Evolutionary conservation across 2,329 filamentous ascomycete species (phyloP).

Genomic region (Alternaria ventricosa): DNA sequence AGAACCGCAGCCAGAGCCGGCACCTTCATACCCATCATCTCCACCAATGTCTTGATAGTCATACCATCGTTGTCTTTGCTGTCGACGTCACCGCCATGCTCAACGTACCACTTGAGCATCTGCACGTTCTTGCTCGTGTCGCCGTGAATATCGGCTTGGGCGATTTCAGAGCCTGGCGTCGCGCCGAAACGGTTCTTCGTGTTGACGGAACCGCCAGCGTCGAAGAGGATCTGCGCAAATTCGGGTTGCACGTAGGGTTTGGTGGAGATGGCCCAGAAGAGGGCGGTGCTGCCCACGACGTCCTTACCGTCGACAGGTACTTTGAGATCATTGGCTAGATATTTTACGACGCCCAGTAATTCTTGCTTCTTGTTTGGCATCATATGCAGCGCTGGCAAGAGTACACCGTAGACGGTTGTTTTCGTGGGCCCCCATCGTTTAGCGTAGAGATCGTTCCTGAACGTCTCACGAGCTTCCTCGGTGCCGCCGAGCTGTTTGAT

Average conservation of each 20-base stretch:
- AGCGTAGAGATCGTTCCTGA: conserved; percentile 13
- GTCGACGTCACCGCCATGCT: conserved; percentile 25
- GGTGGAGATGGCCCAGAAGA: conserved; percentile 21
- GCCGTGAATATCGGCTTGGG: conserved; percentile 17
- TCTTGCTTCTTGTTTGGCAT: conserved; percentile 3
- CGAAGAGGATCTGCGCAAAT: conserved; percentile 23
- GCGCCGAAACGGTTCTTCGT: conserved; percentile 15
- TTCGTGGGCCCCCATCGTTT: conserved; percentile 21
- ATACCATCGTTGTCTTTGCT: conserved; percentile 25
- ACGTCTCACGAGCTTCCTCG: conserved; percentile 7
- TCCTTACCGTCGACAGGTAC: conserved; percentile 21
- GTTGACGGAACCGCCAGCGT: conserved; percentile 20
- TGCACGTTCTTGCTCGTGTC: conserved; percentile 14
- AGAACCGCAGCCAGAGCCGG: conserved; percentile 13
- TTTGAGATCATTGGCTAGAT: conserved; percentile 13
- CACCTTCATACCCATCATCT: conserved; percentile 19
- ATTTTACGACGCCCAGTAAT: conserved; percentile 12
- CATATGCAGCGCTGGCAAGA: conserved; percentile 13
- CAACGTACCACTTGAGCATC: conserved; percentile 24
- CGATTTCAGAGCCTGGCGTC: conserved; percentile 19
- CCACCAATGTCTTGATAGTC: conserved; percentile 16
- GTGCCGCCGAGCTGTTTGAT: conserved; percentile 6
- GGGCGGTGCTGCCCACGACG: conserved; percentile 15
- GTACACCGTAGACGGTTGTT: conserved; percentile 16
- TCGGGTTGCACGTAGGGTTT: conserved; percentile 21